Base-by-base conservation (phyloP, 441 rosid genomes). In the Populus hybrid region DNA sequence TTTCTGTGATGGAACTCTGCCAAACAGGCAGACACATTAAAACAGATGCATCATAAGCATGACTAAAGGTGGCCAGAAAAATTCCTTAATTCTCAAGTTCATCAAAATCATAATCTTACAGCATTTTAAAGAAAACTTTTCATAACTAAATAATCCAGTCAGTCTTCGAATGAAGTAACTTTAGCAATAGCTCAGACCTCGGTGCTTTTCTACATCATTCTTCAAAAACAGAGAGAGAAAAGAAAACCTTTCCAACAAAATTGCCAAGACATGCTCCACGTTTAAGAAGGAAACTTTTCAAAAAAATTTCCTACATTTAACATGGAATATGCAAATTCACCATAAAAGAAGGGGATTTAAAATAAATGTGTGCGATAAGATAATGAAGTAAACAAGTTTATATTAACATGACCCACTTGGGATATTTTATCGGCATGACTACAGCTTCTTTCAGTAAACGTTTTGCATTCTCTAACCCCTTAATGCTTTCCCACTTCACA, bases 391-490 rank as follows among this genome's bases (percentile, higher is more conserved):
- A 30, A 30, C 32, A 10, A 64, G 76, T 19, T 61, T 46, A n/a
- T 19, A 32, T 7, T 9, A 35, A 34, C 32, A 78, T 69, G 67
- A 88, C 92, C 78, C 85, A 95, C 99, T 89, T 85, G 78, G 99
- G 98, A 83, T 95, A 95, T 83, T 95, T 95, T 67, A 95, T 95
- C 65, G 98, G 99, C 99, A 95, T 95, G 76, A 95, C 97, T 80
- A 95, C 99, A 35, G 98, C 99, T 89, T 95, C 99, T 84, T 95
- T 95, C 75, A 95, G 91, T 79, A 95, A 83, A 76, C 85, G 87
- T 75, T 95, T 95, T 9, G 99, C 98, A 70, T 85, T 95, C 79
- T 91, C 97, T 72, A 95, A 79, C 30, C 98, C 98, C 79, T 95
- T 93, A 71, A 95, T 92, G 86, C 91, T 91, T 75, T 95, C 98